phyloP scores from a whole-genome alignment of 2,329 filamentous ascomycete genomes.

The Lasiodiplodia theobromae region DNA sequence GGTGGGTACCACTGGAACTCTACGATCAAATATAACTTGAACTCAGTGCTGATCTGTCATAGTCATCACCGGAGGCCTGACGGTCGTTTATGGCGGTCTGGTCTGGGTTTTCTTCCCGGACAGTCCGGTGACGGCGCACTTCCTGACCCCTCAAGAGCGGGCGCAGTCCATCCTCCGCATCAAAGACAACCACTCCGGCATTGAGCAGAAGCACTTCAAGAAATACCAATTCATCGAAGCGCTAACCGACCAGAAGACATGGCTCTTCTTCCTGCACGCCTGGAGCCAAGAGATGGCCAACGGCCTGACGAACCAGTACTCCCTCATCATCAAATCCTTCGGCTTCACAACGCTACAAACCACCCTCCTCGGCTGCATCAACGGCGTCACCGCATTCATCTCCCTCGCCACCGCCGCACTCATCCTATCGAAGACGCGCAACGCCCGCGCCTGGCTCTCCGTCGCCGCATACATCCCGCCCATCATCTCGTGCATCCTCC shows the following conservation, averaged over 20 bases:
- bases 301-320: slow-evolving; percentile 46
- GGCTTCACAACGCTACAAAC: slow-evolving; percentile 51
- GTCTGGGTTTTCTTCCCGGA: slow-evolving; percentile 49
- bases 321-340: slow-evolving; percentile 54
- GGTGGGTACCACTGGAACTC: slow-evolving; percentile 31
- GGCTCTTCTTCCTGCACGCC: slow-evolving; percentile 46
- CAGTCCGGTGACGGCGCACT: slow-evolving; percentile 41
- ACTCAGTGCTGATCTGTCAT: no score
- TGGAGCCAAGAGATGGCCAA: slow-evolving; percentile 51
- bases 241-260: slow-evolving; percentile 44
- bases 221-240: slow-evolving; percentile 44
- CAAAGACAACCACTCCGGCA: slow-evolving; percentile 47
- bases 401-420: slow-evolving; percentile 41
- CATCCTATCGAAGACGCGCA: slow-evolving; percentile 40
- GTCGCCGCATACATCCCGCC: slow-evolving; percentile 45
- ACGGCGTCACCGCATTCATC: slow-evolving; percentile 36
- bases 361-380: slow-evolving; percentile 39
- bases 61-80: slow-evolving; percentile 47
- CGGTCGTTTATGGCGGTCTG: slow-evolving; percentile 44
- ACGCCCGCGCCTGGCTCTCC: slow-evolving; percentile 41
- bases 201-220: slow-evolving; percentile 36
- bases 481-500: slow-evolving; percentile 47
- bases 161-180: slow-evolving; percentile 43
- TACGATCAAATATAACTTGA: no score
- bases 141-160: not conserved